Conservation (phyloP, 441 rosid species). For the Bocquillonia castaneifolia region DNA sequence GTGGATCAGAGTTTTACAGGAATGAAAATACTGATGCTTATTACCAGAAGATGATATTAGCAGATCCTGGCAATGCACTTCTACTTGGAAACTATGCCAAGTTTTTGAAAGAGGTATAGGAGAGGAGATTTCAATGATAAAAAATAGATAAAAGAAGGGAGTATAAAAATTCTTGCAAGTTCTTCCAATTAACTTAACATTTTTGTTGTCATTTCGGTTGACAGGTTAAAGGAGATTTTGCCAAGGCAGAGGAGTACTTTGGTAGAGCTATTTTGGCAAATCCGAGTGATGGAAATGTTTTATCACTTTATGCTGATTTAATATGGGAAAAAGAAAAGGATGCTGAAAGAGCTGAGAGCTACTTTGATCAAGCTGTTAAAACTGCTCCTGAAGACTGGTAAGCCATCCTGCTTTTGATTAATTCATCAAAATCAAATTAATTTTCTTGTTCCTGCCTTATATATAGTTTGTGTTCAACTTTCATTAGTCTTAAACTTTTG, state of each 20-base stretch:
- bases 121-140: not conserved
- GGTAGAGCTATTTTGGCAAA: slow-evolving; percentile 53
- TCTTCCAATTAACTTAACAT: not conserved
- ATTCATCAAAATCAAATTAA: too few relatives aligned
- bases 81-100: slow-evolving; percentile 58
- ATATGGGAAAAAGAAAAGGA: slow-evolving; percentile 47
- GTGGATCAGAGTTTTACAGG: slow-evolving; percentile 37
- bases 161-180: not conserved
- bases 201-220: not conserved
- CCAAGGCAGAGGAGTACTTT: slow-evolving; percentile 57
- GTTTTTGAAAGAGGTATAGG: slow-evolving; percentile 55
- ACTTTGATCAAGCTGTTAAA: slow-evolving; percentile 47
- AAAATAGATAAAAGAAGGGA: not conserved
- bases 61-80: slow-evolving; percentile 47
- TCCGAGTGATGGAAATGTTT: slow-evolving; percentile 45
- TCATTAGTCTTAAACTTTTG: too few relatives aligned
- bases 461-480: too few relatives aligned
- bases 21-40: slow-evolving; percentile 45
- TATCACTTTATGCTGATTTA: slow-evolving; percentile 53
- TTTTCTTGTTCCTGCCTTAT: too few relatives aligned
- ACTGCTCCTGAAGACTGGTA: slow-evolving; percentile 60
- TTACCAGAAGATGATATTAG: slow-evolving; percentile 48
- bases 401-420: not conserved
- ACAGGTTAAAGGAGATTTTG: slow-evolving; percentile 46
- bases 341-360: slow-evolving; percentile 41